These are phyloP conservation scores for Plasmodium berghei DNA, from an alignment of 169 alveolate species.

Conservation along the genomic window DNA sequence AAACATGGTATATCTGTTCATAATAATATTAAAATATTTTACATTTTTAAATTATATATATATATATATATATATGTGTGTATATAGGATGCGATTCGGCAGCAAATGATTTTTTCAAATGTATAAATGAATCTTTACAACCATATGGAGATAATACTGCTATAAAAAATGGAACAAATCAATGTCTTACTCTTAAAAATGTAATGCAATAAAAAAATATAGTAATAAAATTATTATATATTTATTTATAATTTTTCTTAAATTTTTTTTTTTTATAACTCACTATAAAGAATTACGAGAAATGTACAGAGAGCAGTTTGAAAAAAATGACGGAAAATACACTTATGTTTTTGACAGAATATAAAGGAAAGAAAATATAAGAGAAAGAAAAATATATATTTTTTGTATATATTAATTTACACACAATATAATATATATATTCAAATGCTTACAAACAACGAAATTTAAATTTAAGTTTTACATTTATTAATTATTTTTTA, in stretches of 20 bases:
- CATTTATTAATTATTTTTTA: not conserved
- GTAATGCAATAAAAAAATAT: constrained; percentile 15
- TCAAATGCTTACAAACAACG: too few relatives aligned
- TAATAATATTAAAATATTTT: too few relatives aligned
- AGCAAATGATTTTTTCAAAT: constrained; percentile 40
- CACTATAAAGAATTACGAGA: constrained; percentile 40
- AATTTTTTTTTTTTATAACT: not conserved
- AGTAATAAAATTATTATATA: too few relatives aligned
- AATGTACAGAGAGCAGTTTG: constrained; percentile 45
- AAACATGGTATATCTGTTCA: too few relatives aligned
- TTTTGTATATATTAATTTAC: not conserved
- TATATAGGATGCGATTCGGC: constrained; percentile 47
- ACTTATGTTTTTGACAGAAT: constrained; percentile 46
- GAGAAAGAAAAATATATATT: not conserved
- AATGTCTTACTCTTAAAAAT: constrained; percentile 28
- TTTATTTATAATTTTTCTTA: too few relatives aligned
- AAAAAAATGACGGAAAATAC: constrained; percentile 26
- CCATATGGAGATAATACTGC: constrained; percentile 36
- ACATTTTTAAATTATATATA: too few relatives aligned
- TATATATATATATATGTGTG: too few relatives aligned
- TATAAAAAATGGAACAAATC: not conserved
- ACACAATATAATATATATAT: not conserved
- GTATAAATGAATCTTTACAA: constrained; percentile 37
- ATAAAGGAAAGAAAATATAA: constrained; percentile 3
- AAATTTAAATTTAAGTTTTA: not conserved